Conservation (phyloP, 1,284 basidiomycete genomes). For the Testicularia cyperi region DNA sequence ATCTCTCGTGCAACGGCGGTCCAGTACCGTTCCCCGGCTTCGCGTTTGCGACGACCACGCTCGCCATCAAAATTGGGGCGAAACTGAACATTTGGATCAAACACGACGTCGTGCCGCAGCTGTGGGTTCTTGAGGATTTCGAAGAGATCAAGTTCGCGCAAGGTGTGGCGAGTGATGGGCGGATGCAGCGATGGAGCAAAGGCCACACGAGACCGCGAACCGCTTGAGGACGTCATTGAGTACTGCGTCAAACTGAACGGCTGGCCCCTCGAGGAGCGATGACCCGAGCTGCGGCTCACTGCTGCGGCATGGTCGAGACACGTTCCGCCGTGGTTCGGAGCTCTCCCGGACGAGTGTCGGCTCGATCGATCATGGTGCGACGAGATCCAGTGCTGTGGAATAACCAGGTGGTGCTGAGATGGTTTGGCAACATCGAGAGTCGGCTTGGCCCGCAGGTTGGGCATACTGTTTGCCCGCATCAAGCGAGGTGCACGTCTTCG, state of each 20-base stretch:
- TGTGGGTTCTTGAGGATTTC: constrained; percentile 85
- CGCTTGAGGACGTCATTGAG: constrained; percentile 3
- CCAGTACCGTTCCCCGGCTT: constrained; percentile 81
- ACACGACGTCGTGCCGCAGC: constrained; percentile 87
- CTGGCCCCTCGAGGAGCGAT: constrained; percentile 8
- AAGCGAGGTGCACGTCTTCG: constrained; percentile 17
- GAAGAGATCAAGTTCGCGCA: constrained; percentile 81
- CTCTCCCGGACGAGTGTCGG: constrained; percentile 5
- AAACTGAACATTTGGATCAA: constrained; percentile 64
- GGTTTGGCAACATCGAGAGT: constrained; percentile 22
- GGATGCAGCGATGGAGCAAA: constrained; percentile 69
- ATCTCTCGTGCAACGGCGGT: constrained; percentile 76
- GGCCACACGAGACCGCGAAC: constrained; percentile 20
- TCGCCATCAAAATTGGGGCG: constrained; percentile 61
- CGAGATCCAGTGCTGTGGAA: constrained; percentile 31
- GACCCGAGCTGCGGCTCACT: background rate
- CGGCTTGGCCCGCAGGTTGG: constrained; percentile 36
- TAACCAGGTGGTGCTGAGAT: constrained; percentile 26
- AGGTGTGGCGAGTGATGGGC: constrained; percentile 77
- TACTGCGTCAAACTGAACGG: constrained; percentile 14
- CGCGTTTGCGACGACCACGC: constrained; percentile 71
- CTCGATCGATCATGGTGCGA: constrained; percentile 15
- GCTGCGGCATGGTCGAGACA: constrained; percentile 4
- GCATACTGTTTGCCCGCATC: constrained; percentile 33
- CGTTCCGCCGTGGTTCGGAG: constrained; percentile 13